Conservation (phyloP, 148 eudicot genomes). For the Gaultheria prostrata region DNA sequence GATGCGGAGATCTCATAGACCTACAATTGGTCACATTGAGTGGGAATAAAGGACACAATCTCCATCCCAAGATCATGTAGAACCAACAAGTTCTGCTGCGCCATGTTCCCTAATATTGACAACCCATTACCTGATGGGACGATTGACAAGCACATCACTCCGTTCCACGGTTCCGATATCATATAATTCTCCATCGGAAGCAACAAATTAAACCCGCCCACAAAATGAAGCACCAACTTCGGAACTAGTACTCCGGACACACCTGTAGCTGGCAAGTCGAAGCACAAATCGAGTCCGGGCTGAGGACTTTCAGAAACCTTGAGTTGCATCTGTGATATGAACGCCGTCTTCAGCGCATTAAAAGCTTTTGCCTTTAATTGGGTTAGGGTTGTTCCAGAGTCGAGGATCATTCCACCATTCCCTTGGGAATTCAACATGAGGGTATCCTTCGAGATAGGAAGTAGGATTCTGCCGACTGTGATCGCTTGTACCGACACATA, state of each 20-base stretch:
- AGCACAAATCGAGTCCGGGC: slow-evolving; percentile 37
- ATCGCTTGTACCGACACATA: slow-evolving; percentile 29
- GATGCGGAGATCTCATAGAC: too few species aligned
- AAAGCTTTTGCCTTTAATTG: slow-evolving; percentile 25
- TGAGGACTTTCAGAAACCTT: slow-evolving; percentile 6
- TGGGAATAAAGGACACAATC: slow-evolving; percentile 27
- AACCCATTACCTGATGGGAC: slow-evolving; percentile 21
- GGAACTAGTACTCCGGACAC: slow-evolving; percentile 17
- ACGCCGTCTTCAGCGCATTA: slow-evolving; percentile 18
- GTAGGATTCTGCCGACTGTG: slow-evolving; percentile 26
- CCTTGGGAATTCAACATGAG: slow-evolving; percentile 19
- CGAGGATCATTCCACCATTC: slow-evolving; percentile 28
- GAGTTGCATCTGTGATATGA: slow-evolving; percentile 23
- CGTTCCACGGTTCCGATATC: not conserved
- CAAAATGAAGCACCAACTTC: slow-evolving; percentile 29
- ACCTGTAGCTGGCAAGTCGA: slow-evolving; percentile 17
- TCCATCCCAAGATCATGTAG: slow-evolving; percentile 31
- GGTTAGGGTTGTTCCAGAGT: slow-evolving; percentile 39
- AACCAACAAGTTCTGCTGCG: slow-evolving; percentile 34
- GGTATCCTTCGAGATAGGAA: slow-evolving; percentile 15
- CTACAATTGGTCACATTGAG: slow-evolving; percentile 26
- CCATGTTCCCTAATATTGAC: slow-evolving; percentile 32
- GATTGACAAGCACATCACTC: slow-evolving; percentile 31
- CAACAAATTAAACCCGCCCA: slow-evolving; percentile 27
- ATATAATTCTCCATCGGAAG: slow-evolving; percentile 31